phyloP scores from a whole-genome alignment of 169 alveolate genomes.

The Plasmodium blacklocki region DNA sequence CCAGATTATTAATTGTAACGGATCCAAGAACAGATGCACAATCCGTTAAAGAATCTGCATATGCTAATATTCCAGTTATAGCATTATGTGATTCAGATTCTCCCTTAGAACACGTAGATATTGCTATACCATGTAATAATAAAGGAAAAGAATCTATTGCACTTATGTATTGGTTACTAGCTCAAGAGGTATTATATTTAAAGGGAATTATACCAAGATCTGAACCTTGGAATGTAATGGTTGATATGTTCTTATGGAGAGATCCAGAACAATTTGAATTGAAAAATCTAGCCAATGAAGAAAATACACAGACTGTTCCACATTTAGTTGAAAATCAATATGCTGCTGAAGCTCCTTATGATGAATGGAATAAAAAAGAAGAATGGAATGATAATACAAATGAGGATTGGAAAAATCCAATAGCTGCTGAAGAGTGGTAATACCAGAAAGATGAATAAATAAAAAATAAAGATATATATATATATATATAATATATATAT shows the following conservation, averaged over 20 bases:
- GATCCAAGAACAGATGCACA: constrained; percentile 99
- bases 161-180: constrained; percentile 98
- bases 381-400: constrained; percentile 76
- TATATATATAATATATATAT: neutral
- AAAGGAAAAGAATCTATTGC: constrained; percentile 98
- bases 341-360: constrained; percentile 76
- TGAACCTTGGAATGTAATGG: constrained; percentile 94
- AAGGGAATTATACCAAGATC: constrained; percentile 92
- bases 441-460: neutral
- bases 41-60: constrained; percentile 97
- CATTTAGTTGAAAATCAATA: constrained; percentile 59
- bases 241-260: constrained; percentile 95
- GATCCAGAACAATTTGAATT: constrained; percentile 93
- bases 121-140: constrained; percentile 99
- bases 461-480: neutral
- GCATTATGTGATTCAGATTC: constrained; percentile 99
- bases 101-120: constrained; percentile 97
- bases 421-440: constrained; percentile 72
- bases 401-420: constrained; percentile 75
- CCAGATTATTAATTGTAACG: constrained; percentile 98
- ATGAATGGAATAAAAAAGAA: constrained; percentile 74
- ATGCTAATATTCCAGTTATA: constrained; percentile 98
- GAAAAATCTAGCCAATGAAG: constrained; percentile 78
- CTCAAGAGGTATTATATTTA: constrained; percentile 97
- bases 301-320: constrained; percentile 73